These are phyloP conservation scores for Aspergillus sp. DNA, from an alignment of 2,329 filamentous ascomycete species.

Conservation along the genomic window DNA sequence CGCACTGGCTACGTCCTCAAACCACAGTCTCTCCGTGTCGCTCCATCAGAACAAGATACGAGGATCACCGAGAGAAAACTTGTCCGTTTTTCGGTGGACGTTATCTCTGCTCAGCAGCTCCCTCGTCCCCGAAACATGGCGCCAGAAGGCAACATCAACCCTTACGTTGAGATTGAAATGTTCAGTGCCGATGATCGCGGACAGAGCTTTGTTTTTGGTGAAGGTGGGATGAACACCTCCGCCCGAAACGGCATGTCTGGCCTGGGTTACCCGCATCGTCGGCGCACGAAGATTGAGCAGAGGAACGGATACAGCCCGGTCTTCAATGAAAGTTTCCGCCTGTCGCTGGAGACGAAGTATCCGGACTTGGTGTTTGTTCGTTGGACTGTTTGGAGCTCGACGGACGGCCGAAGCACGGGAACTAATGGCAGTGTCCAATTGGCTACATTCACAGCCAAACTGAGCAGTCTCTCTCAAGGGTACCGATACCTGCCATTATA, in stretches of 20 bases:
- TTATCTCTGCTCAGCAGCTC: constrained; percentile 93
- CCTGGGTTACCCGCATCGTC: constrained; percentile 73
- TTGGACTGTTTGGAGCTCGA: constrained; percentile 87
- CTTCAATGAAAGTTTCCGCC: constrained; percentile 78
- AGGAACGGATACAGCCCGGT: constrained; percentile 94
- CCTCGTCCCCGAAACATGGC: constrained; percentile 78
- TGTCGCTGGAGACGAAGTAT: constrained; percentile 89
- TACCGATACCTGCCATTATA: constrained; percentile 90
- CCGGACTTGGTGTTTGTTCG: constrained; percentile 92
- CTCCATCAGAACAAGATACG: constrained; percentile 35
- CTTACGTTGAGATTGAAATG: constrained; percentile 93
- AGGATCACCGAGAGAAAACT: constrained; percentile 76
- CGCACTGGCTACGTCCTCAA: constrained; percentile 92
- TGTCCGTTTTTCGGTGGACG: constrained; percentile 81
- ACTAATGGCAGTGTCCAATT: constrained; percentile 67
- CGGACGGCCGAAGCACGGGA: constrained; percentile 72
- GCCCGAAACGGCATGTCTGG: constrained; percentile 67
- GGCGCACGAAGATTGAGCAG: constrained; percentile 77
- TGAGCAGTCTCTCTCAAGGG: constrained; percentile 84
- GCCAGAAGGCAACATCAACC: constrained; percentile 78
- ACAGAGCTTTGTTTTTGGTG: constrained; percentile 69
- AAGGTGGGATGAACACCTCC: constrained; percentile 69
- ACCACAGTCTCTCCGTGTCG: constrained; percentile 74
- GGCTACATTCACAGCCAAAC: constrained; percentile 90
- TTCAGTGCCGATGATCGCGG: constrained; percentile 92